These are phyloP conservation scores for Lycium barbarum DNA, from an alignment of 257 asterid species.

Conservation along the genomic window DNA sequence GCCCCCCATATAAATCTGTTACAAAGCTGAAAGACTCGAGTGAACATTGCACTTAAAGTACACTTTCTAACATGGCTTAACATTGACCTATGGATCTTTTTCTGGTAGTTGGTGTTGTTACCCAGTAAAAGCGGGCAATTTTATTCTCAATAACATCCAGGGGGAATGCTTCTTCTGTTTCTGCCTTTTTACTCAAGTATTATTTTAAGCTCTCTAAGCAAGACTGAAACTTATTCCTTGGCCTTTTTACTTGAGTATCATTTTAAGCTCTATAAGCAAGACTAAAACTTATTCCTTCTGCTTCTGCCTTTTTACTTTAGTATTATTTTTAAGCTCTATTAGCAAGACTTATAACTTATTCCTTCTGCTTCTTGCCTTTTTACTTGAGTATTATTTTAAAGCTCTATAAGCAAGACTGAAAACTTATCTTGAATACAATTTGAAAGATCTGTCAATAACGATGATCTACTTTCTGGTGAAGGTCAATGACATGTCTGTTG, in stretches of 20 bases:
- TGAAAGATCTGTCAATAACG: neutral
- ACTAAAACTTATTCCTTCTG: neutral
- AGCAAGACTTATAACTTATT: too few relatives aligned
- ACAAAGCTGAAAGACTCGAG: neutral
- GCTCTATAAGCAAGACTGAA: neutral
- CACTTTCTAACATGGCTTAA: neutral
- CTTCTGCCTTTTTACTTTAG: neutral
- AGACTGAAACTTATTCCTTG: neutral
- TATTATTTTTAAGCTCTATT: neutral
- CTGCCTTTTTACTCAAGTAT: too few relatives aligned
- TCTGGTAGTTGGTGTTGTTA: neutral
- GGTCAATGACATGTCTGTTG: conserved; percentile 77
- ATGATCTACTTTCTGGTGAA: conserved; percentile 20
- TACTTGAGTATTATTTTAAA: neutral
- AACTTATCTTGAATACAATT: neutral
- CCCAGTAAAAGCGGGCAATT: neutral
- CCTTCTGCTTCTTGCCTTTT: neutral
- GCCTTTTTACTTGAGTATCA: neutral
- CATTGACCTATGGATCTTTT: too few relatives aligned
- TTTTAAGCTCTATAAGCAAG: neutral
- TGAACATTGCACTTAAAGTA: neutral
- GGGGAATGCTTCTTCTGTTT: neutral
- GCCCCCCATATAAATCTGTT: too few relatives aligned
- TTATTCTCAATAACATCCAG: neutral
- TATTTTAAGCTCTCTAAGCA: too few relatives aligned